Conservation (phyloP, 345 rosid genomes). For the Angophora floribunda region DNA sequence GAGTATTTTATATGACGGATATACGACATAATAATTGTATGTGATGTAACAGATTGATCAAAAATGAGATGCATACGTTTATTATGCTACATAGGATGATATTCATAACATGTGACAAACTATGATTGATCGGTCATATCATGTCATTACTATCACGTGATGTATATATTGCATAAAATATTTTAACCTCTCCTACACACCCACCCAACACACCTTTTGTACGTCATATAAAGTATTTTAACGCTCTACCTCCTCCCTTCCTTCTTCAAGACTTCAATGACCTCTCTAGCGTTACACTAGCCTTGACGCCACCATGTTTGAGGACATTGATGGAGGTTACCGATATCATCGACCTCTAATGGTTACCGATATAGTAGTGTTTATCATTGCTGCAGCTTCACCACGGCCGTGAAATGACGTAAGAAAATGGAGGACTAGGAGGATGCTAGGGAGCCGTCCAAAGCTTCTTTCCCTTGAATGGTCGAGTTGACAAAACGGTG, state of each 20-base stretch:
- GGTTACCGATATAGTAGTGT: neutral
- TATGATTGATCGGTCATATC: neutral
- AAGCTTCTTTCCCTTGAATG: neutral
- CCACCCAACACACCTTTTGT: neutral
- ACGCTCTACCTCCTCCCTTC: no score
- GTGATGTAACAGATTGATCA: neutral
- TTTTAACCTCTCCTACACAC: neutral
- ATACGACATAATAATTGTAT: neutral
- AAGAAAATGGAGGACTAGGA: neutral
- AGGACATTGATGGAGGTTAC: neutral
- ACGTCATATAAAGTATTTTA: no score
- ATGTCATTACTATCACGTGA: neutral
- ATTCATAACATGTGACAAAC: fast-evolving
- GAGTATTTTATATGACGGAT: neutral
- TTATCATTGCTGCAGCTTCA: neutral
- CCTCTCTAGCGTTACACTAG: no score
- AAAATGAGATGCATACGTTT: neutral
- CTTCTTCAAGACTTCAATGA: no score
- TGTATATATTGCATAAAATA: neutral
- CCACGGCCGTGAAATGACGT: neutral
- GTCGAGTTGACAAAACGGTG: neutral
- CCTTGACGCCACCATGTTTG: neutral
- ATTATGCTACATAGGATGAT: neutral
- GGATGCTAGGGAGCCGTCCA: neutral
- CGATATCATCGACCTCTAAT: neutral